phyloP scores from a whole-genome alignment of 495 filamentous ascomycete genomes.

The Xylaria scruposa region DNA sequence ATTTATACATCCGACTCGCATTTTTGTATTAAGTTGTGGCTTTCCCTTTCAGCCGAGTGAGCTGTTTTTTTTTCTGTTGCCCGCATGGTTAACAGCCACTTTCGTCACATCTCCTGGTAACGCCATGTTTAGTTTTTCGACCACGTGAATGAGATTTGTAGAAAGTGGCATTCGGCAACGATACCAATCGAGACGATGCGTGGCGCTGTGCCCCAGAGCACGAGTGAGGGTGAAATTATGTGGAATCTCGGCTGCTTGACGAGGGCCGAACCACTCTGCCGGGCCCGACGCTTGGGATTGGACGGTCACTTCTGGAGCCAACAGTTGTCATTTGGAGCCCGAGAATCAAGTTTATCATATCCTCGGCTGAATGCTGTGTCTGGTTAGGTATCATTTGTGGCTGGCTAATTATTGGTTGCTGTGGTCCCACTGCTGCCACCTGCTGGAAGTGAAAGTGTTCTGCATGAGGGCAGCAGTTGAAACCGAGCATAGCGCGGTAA shows the following conservation, averaged over 20 bases:
- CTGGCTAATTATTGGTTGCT: background rate
- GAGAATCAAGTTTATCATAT: background rate
- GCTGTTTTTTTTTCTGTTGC: conserved; percentile 1
- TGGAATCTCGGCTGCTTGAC: background rate
- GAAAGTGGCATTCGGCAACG: background rate
- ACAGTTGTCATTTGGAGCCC: background rate
- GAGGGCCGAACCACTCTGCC: conserved; percentile 17
- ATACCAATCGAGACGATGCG: background rate
- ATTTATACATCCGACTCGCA: background rate
- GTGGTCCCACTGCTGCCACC: background rate
- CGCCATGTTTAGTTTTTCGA: background rate
- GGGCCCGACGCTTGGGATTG: conserved; percentile 13
- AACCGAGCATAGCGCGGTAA: conserved; percentile 3
- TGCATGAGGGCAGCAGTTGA: conserved; percentile 14
- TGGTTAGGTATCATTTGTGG: conserved; percentile 1
- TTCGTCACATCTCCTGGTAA: background rate
- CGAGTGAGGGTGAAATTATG: background rate
- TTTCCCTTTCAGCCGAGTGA: background rate
- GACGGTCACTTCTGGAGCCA: conserved; percentile 3
- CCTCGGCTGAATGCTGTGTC: background rate
- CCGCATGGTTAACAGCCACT: background rate
- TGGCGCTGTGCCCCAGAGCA: conserved; percentile 4
- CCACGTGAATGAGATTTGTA: background rate
- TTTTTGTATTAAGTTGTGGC: background rate
- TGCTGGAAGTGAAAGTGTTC: background rate